Percentiles rank a stretch among this genome's conserved stretches.
Conservation (phyloP, 129 eudicot genomes). For the Helianthus annuus region HanXRQr2.0-SUNRISE NC_035436.2:11391427-11391926, state of each 20-base stretch:
- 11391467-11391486: too few species aligned
- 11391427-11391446: too few species aligned
- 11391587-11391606: too few species aligned
- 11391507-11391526: too few species aligned
- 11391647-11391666: too few species aligned
- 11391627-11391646: too few species aligned
- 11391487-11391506: too few species aligned
- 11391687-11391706: background rate
- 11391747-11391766: background rate
- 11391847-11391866: slow-evolving; percentile 1
- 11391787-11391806: slow-evolving; percentile 17
- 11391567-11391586: too few species aligned
- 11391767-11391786: slow-evolving; percentile 41
- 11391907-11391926: background rate
- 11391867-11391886: background rate
- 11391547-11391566: too few species aligned
- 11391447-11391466: too few species aligned
- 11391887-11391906: slow-evolving; percentile 1
- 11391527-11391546: too few species aligned
- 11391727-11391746: background rate
- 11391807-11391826: slow-evolving; percentile 29
- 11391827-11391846: slow-evolving; percentile 32
- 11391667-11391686: background rate
- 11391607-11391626: too few species aligned
- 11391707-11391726: background rate